phyloP scores from a whole-genome alignment of 306 rosid genomes.

The Prunus mongolica region DNA sequence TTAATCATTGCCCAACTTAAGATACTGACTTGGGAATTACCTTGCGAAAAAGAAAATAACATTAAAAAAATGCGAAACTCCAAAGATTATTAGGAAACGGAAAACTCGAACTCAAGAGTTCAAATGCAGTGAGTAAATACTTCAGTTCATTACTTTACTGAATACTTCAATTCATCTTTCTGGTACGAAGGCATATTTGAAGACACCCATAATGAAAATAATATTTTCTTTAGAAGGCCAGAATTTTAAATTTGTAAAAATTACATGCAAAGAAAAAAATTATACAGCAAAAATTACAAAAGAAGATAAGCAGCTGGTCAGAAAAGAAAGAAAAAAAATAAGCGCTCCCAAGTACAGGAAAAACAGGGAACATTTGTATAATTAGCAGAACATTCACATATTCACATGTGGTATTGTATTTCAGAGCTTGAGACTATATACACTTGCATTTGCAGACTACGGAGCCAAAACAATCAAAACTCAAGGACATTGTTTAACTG shows the following conservation, averaged over 20 bases:
- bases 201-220: too few species aligned
- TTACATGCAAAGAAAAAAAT: not conserved
- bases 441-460: conserved; percentile 42
- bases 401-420: conserved; percentile 14
- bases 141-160: not conserved
- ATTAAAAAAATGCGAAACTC: too few species aligned
- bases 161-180: not conserved
- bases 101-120: too few species aligned
- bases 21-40: too few species aligned
- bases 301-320: not conserved
- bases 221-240: not conserved
- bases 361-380: conserved; percentile 13
- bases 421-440: conserved; percentile 40
- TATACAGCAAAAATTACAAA: not conserved
- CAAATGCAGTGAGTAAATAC: too few species aligned
- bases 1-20: too few species aligned
- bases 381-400: conserved; percentile 14
- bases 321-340: not conserved
- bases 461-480: conserved; percentile 40
- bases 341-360: not conserved
- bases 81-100: too few species aligned
- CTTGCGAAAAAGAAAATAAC: too few species aligned
- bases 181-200: not conserved
- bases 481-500: conserved; percentile 91
- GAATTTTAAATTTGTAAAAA: not conserved